A percentile compares a stretch with the other conserved stretches of the same genome.
Conservation (phyloP, 495 filamentous ascomycete species). For the Melanomma pulvis-pyrius region DNA sequence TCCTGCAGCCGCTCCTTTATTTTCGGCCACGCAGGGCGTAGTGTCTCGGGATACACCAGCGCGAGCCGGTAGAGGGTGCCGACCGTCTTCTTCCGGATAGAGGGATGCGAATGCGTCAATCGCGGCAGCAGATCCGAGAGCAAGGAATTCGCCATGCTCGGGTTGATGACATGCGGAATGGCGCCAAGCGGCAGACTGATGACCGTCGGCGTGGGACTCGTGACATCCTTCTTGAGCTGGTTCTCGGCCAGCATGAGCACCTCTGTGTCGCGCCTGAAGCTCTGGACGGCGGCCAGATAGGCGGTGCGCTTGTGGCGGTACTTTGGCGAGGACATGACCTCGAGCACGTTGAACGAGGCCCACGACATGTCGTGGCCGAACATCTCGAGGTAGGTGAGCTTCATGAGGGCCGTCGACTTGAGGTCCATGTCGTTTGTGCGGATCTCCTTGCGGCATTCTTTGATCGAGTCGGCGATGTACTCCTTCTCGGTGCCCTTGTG, state of each 20-base stretch:
- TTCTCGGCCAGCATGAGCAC: constrained; percentile 98
- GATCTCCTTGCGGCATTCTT: constrained; percentile 92
- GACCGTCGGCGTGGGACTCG: constrained; percentile 68
- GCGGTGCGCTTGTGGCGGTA: constrained; percentile 93
- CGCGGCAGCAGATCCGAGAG: constrained; percentile 84
- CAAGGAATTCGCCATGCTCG: constrained; percentile 85
- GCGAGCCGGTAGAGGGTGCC: constrained; percentile 91
- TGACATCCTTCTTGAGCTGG: constrained; percentile 94
- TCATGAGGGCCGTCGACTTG: constrained; percentile 92
- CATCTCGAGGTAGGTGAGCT: constrained; percentile 97
- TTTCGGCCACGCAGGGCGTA: constrained; percentile 92
- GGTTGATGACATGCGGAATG: constrained; percentile 87
- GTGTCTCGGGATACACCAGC: constrained; percentile 89
- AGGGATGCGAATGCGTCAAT: constrained; percentile 77
- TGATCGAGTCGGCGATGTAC: constrained; percentile 86
- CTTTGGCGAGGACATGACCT: constrained; percentile 96
- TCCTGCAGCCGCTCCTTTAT: constrained; percentile 94
- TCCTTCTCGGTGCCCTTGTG: constrained; percentile 93
- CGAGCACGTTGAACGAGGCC: constrained; percentile 96
- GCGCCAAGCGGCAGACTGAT: constrained; percentile 84
- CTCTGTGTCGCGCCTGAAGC: constrained; percentile 92
- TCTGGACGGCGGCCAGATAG: constrained; percentile 95
- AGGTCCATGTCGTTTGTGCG: constrained; percentile 92
- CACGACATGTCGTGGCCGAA: constrained; percentile 99
- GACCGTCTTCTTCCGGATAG: constrained; percentile 91